Conservation (phyloP, 2,329 filamentous ascomycete species). For the Chrysoporthe cubensis region DNA sequence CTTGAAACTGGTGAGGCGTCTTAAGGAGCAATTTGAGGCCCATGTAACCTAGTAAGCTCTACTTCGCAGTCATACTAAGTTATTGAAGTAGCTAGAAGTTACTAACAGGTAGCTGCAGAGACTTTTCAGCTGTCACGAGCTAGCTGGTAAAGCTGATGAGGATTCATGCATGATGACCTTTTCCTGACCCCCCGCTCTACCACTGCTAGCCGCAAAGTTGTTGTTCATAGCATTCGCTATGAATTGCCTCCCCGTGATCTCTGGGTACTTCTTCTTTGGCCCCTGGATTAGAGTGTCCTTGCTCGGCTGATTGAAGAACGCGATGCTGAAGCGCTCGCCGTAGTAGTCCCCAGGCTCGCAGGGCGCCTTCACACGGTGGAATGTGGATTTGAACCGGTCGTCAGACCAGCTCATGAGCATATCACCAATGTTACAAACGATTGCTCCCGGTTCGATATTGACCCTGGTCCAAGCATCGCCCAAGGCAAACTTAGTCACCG, state of each 20-base stretch:
- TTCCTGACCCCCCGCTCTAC: background rate
- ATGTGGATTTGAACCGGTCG: constrained; percentile 63
- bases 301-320: constrained; percentile 64
- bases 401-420: constrained; percentile 63
- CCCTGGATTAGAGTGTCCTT: constrained; percentile 58
- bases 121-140: background rate
- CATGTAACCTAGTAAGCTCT: background rate
- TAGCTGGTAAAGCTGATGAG: constrained; percentile 1
- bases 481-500: constrained; percentile 55
- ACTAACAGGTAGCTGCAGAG: background rate
- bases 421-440: constrained; percentile 63
- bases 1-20: background rate
- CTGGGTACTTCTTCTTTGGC: constrained; percentile 57
- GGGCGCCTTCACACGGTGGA: constrained; percentile 51
- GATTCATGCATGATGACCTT: background rate
- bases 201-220: constrained; percentile 48
- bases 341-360: constrained; percentile 47
- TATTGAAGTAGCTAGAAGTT: background rate
- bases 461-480: constrained; percentile 62
- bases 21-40: background rate
- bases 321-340: constrained; percentile 60
- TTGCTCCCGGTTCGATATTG: constrained; percentile 49
- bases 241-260: constrained; percentile 59
- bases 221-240: constrained; percentile 57
- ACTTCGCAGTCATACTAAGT: background rate